Evolutionary conservation across 345 rosid genomes (phyloP), one percentile per base, ranked within the genome.

Genomic region (Clausena lansium): DNA sequence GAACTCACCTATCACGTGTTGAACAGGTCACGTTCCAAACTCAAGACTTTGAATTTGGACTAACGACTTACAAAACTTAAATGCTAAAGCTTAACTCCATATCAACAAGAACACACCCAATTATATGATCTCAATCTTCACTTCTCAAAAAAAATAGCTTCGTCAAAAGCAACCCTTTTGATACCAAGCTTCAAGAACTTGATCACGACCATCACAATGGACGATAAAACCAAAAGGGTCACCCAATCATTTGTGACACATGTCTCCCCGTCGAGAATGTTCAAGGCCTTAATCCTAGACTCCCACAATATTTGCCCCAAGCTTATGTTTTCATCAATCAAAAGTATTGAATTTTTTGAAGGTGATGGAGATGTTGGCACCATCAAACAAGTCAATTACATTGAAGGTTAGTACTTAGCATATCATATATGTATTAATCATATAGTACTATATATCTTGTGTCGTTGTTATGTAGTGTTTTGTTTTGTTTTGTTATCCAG

Each of bases 281-380:
- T 86, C 83, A 77, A 73, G 38, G 86, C 86, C 78, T 66, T 86
- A 73, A 83, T 86, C 79, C 85, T 86, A 7, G 88, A 86, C 59
- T 83, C 88, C 63, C 85, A 86, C 67, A 79, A 75, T 68, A 73
- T 83, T 38, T 78, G 82, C 47, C 86, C 88, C 60, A 79, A 77
- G 80, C 88, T 86, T 73, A 77, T 86, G 88, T 86, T 86, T 73
- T 79, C 88, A 11, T 77, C 81, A 13, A 78, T 86, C 77, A 75
- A 61, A 68, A 76, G 80, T 71, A 79, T 86, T 27, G 83, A 83
- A 39, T 79, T 77, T 70, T 69, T 83, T 58, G 76, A 79, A 58
- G 88, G 88, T 0, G 79, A 86, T 9, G 88, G 88, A 14, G 88
- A 81, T 9, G 85, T 77, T 15, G 88, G 88, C 5, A 70, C 69